These are phyloP conservation scores for Boletus bicolor DNA, from an alignment of 768 basidiomycete genomes.

Conservation along the genomic window DNA sequence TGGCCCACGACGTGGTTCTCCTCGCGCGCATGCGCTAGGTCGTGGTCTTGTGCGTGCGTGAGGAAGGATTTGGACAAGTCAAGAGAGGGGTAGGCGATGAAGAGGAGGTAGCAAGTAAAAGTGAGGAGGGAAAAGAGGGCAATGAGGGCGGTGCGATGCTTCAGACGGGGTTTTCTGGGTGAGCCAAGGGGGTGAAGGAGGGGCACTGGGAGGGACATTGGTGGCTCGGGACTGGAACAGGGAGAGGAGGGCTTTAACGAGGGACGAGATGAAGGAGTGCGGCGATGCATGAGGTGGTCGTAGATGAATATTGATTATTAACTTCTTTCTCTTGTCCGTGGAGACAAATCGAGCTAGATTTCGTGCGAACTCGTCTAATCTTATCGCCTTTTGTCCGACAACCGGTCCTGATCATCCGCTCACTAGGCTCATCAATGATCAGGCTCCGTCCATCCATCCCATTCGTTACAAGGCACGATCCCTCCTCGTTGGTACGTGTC, in stretches of 20 bases:
- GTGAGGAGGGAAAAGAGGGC: constrained; percentile 50
- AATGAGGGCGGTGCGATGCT: constrained; percentile 52
- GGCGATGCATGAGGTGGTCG: constrained; percentile 23
- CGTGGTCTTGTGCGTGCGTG: constrained; percentile 17
- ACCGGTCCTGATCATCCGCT: too few relatives aligned
- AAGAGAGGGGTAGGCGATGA: constrained; percentile 44
- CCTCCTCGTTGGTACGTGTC: too few relatives aligned
- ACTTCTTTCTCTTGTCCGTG: background rate
- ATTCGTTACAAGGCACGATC: too few relatives aligned
- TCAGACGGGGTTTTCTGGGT: constrained; percentile 36
- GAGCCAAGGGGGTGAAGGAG: constrained; percentile 22
- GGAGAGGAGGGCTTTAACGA: constrained; percentile 14
- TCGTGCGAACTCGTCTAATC: background rate
- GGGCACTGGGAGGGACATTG: constrained; percentile 34
- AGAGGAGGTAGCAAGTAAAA: constrained; percentile 54
- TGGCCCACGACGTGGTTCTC: constrained; percentile 31
- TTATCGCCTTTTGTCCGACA: too few relatives aligned
- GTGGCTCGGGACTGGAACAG: background rate
- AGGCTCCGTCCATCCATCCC: too few relatives aligned
- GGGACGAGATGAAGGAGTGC: constrained; percentile 23
- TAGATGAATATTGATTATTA: background rate
- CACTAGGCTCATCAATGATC: too few relatives aligned
- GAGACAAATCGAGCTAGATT: background rate
- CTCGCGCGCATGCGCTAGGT: background rate
- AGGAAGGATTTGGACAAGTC: constrained; percentile 37